Conservation (phyloP, 2,329 filamentous ascomycete species). For the Coccinonectria pachysandricola region DNA sequence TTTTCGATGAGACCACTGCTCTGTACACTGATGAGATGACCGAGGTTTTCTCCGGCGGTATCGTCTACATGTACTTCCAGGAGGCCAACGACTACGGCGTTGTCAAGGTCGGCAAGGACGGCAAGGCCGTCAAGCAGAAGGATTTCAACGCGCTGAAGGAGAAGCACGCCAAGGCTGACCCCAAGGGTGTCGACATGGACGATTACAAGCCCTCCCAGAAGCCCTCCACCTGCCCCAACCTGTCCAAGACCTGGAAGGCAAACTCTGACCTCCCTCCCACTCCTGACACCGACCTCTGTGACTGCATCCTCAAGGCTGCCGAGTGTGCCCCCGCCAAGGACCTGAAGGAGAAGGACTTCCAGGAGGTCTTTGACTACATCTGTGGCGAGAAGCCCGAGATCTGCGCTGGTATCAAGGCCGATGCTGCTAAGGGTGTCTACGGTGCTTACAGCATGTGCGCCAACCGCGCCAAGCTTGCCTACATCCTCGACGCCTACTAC, state of each 20-base stretch:
- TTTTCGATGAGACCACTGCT: conserved; percentile 74
- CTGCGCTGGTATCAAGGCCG: conserved; percentile 59
- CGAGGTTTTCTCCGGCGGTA: conserved; percentile 82
- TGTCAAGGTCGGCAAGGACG: conserved; percentile 45
- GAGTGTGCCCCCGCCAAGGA: conserved; percentile 55
- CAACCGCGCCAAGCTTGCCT: conserved; percentile 59
- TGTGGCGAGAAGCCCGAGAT: conserved; percentile 47
- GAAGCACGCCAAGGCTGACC: conserved; percentile 57
- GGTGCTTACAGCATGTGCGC: conserved; percentile 73
- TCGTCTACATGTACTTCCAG: conserved; percentile 98
- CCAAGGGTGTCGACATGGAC: conserved; percentile 53
- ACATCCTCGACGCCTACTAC: conserved; percentile 67
- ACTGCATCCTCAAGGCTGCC: conserved; percentile 72
- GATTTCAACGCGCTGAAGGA: conserved; percentile 67
- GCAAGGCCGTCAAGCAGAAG: conserved; percentile 52
- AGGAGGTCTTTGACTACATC: conserved; percentile 62
- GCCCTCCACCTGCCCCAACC: conserved; percentile 59
- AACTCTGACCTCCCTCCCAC: conserved; percentile 64
- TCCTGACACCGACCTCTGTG: conserved; percentile 69
- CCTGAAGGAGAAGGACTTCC: conserved; percentile 49
- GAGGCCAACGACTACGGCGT: conserved; percentile 84
- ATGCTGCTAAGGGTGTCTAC: conserved; percentile 58
- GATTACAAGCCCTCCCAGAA: conserved; percentile 68
- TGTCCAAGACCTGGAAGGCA: conserved; percentile 53
- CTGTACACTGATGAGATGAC: conserved; percentile 79